phyloP scores from a whole-genome alignment of 2,329 filamentous ascomycete genomes.

The Colletotrichum sp. region DNA sequence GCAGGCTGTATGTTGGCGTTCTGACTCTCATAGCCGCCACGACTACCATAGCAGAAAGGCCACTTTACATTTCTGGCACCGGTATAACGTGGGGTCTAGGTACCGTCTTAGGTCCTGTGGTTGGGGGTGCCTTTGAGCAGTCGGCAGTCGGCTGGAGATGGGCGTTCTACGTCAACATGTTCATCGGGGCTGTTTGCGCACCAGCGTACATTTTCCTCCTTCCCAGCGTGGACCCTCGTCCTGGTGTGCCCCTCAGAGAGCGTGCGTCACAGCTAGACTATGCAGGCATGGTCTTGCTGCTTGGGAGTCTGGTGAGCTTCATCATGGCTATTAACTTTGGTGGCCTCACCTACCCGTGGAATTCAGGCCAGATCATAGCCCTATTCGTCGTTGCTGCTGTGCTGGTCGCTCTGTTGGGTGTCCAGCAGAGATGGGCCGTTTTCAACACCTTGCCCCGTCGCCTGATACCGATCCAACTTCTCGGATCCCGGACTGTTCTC shows the following conservation, averaged over 20 bases:
- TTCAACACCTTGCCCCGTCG: background rate
- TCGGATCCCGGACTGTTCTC: background rate
- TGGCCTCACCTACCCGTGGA: slow-evolving; percentile 54
- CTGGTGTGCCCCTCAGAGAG: slow-evolving; percentile 24
- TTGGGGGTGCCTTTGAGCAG: slow-evolving; percentile 47
- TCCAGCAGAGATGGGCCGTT: slow-evolving; percentile 19
- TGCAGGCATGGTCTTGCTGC: slow-evolving; percentile 47
- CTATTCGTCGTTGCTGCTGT: slow-evolving; percentile 48
- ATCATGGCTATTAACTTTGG: slow-evolving; percentile 57
- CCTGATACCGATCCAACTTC: background rate
- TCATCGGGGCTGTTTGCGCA: slow-evolving; percentile 40
- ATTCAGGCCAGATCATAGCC: slow-evolving; percentile 44
- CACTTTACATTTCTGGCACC: slow-evolving; percentile 15
- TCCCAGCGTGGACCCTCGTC: slow-evolving; percentile 23
- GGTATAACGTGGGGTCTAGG: slow-evolving; percentile 47
- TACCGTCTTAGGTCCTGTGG: slow-evolving; percentile 41
- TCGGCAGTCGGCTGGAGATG: slow-evolving; percentile 43
- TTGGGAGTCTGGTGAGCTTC: slow-evolving; percentile 40
- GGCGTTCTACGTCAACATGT: slow-evolving; percentile 58
- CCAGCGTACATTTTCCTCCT: slow-evolving; percentile 33
- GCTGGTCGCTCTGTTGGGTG: slow-evolving; percentile 11
- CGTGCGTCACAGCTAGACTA: slow-evolving; percentile 45
- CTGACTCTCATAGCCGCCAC: background rate
- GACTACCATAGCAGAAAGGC: background rate
- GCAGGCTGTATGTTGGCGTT: background rate